Base-by-base conservation (phyloP, 768 basidiomycete genomes). In the Leccinum subgranulosum region DNA sequence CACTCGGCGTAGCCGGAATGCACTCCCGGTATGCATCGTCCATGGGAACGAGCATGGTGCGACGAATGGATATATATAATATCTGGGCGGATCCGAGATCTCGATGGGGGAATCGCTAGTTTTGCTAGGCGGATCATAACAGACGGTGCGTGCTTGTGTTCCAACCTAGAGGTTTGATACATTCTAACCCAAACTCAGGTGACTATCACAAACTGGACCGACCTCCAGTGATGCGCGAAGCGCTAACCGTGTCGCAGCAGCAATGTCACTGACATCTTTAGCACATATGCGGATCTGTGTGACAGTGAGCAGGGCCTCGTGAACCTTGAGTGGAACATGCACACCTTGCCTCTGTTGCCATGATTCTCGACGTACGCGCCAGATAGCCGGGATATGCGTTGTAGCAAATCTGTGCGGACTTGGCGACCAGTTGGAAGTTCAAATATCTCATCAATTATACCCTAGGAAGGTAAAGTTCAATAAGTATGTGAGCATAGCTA, bases 11-110 rank as follows among this genome's bases (percentile, higher is more conserved):
- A 87, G 66, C 50, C 90, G 79, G 65, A 87, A 88, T 27, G 78
- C 72, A 57, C 75, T 73, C 39, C 73, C 73, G 10, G 75, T 59
- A 21, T 72, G 72, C 61, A 77, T 72, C 39, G 74, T 79, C 77
- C 82, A 84, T 7, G 80, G 78, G 36, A 81, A 67, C 10, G 79
- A 66, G 15, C 76, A 80, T 11, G 81, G 74, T 1, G 82, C 72
- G 6, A 81, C 62, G 64, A 88, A 88, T 0, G 90, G 90, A 68
- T 84, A 92, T 39, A 88, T 61, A n/a, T 86, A 80, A 66, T 88
- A 90, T 17, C 66, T 66, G 29, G 72, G 68, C 4, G 73, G 69
- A 49, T 74, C 74, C n/a, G 70, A 51, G 5, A 67, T 57, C n/a
- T 66, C 63, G 39, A 70, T 49, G 3, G 71, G 68, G 2, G 66